Base-by-base conservation (phyloP, 768 basidiomycete species). In the Paxillus involutus region DNA sequence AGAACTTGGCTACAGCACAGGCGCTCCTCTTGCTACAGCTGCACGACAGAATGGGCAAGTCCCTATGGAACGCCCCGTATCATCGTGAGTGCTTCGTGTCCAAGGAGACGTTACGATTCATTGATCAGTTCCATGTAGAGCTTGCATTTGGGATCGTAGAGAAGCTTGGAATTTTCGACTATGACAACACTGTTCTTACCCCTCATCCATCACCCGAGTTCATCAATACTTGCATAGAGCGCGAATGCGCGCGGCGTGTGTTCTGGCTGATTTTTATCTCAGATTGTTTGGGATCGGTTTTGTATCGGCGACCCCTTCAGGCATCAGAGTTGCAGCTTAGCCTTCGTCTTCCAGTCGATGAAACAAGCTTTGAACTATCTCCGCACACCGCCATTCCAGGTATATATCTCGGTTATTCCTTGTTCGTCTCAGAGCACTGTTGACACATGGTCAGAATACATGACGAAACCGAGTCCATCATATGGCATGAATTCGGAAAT, bases 221-320 rank as follows among this genome's bases (percentile, higher is more conserved):
- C 59, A 82, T 83, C 21, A 78, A 84, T 57, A 75, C 75, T 50
- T 80, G 80, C 44, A 82, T 88, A 59, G 85, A 89, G 62, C 85
- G 83, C 55, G 89, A 93, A 73, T 87, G 86, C 56, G 76, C 84
- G n/a, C 85, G 90, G 44, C 83, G 90, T 52, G 83, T 88, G 53
- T 91, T 91, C 70, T 92, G 90, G 89, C 75, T 89, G 51, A 81
- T 89, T 53, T 82, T 84, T 63, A 71, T 83, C 55, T 75, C 87
- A 63, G 83, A 86, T 63, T 69, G 73, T 59, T 72, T 80, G 24
- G 69, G 70, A 41, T 72, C 74, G 61, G 70, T 75, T 48, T 45
- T 71, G 21, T 72, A 70, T 60, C 64, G 69, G 51, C 74, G 72
- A 29, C 51, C 67, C 44, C 70, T 68, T 21, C 68, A 72, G 26